Evolutionary conservation across 371 early-diverging fungal genomes (phyloP).

Genomic region (Funneliformis caledonium): DNA sequence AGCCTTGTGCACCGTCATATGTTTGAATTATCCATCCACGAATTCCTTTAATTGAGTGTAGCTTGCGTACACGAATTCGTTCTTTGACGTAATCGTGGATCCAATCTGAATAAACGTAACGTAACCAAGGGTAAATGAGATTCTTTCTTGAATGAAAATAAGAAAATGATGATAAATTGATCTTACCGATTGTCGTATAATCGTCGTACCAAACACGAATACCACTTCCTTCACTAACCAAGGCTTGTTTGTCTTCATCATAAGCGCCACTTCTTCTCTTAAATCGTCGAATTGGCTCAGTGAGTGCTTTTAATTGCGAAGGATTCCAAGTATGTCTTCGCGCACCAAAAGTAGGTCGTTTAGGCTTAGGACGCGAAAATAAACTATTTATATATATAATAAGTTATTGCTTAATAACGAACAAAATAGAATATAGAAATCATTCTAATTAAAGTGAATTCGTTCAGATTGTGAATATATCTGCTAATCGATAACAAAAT

Average conservation of each 20-base stretch:
- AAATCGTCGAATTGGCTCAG: background rate
- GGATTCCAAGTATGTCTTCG: conserved; percentile 22
- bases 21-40: conserved; percentile 62
- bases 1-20: conserved; percentile 83
- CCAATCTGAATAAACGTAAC: conserved; percentile 69
- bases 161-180: background rate
- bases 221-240: conserved; percentile 56
- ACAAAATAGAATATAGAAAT: too few relatives aligned
- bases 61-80: conserved; percentile 70
- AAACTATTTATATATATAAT: too few relatives aligned
- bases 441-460: background rate
- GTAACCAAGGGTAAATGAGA: background rate
- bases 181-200: conserved; percentile 63
- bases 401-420: too few relatives aligned
- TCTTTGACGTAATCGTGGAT: conserved; percentile 92
- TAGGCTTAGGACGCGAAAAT: too few relatives aligned
- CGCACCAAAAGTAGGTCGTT: too few relatives aligned
- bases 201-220: conserved; percentile 63
- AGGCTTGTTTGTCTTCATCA: conserved; percentile 48
- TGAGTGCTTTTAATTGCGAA: background rate
- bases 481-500: background rate
- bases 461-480: background rate
- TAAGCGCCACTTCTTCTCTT: conserved; percentile 20
- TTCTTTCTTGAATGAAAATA: background rate
- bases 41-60: conserved; percentile 62